Base-by-base conservation (phyloP, 2,329 filamentous ascomycete species). In the Xylaria sp. region DNA sequence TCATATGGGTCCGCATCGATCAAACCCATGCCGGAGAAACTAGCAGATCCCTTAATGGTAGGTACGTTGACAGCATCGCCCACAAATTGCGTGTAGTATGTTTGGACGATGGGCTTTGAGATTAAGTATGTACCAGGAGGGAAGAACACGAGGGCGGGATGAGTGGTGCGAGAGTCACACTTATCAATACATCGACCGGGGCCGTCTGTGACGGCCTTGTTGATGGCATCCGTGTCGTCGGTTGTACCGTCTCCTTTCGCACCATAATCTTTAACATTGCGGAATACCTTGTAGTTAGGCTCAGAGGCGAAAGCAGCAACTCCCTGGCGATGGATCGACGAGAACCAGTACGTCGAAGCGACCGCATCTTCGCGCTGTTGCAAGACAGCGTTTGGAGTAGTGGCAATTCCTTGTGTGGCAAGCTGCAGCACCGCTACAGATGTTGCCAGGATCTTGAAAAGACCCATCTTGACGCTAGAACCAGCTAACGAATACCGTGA, bases 51-150 rank as follows among this genome's bases (percentile, higher is more conserved):
- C 83, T 95, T 93, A 79, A 98, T 85, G 0, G 90, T 90, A 0
- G 95, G 94, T 14, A 90, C 80, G 70, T 87, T 84, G 75, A 88
- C 77, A 57, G 91, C 89, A 82, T 98, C 94, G 65, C 95, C 95
- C 42, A 98, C 85, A 69, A 98, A 88, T 79, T 98, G 94, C 9
- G 94, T 97, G 84, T 97, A 97, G 85, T 98, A 98, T 80, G 91
- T 91, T 79, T 94, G 91, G 60, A 94, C 82, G 72, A 98, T 88
- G 24, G 95, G 93, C 75, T 85, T 86, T 78, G 89, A 93, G 74
- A 98, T 90, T 19, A 92, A 77, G 77, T 98, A 98, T 65, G 90
- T 97, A 72, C 95, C 94, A 11, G 93, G 85, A 47, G 94, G 94
- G 84, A 98, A 97, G 84, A 97, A 98, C 61, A 98, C 89, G 14